These are phyloP conservation scores for Plasmodium inui DNA, from an alignment of 169 alveolate genomes.

Conservation along the genomic window DNA sequence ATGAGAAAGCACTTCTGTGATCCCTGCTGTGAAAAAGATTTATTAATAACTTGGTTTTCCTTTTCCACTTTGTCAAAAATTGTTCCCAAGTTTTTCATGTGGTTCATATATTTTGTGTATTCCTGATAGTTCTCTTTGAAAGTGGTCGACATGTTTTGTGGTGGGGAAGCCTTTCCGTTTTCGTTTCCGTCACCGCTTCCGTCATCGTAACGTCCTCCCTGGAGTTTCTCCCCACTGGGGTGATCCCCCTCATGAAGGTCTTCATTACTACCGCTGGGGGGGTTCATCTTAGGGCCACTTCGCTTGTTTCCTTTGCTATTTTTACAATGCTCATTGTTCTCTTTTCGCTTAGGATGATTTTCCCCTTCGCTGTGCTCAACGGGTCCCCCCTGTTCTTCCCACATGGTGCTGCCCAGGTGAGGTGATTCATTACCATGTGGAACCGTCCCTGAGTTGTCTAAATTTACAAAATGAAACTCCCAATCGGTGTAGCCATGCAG, in stretches of 20 bases:
- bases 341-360: background rate
- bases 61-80: conserved; percentile 46
- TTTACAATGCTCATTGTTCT: background rate
- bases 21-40: conserved; percentile 7
- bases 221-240: background rate
- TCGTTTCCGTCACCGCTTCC: background rate
- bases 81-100: conserved; percentile 29
- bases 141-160: background rate
- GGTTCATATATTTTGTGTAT: background rate
- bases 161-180: background rate
- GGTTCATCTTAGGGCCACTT: background rate
- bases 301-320: background rate
- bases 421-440: background rate
- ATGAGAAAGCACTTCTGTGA: conserved; percentile 8
- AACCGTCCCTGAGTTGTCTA: background rate
- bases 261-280: background rate
- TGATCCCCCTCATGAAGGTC: background rate
- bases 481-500: background rate
- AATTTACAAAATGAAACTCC: conserved; percentile 11
- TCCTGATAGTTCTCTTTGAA: background rate
- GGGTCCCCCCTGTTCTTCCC: background rate
- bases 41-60: conserved; percentile 41
- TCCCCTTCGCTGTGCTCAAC: background rate
- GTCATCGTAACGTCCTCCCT: background rate
- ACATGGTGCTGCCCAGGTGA: background rate